Percentiles rank a stretch among this genome's conserved stretches.
phyloP scores from a whole-genome alignment of 768 basidiomycete species.

The Cystofilobasidium macerans region DNA sequence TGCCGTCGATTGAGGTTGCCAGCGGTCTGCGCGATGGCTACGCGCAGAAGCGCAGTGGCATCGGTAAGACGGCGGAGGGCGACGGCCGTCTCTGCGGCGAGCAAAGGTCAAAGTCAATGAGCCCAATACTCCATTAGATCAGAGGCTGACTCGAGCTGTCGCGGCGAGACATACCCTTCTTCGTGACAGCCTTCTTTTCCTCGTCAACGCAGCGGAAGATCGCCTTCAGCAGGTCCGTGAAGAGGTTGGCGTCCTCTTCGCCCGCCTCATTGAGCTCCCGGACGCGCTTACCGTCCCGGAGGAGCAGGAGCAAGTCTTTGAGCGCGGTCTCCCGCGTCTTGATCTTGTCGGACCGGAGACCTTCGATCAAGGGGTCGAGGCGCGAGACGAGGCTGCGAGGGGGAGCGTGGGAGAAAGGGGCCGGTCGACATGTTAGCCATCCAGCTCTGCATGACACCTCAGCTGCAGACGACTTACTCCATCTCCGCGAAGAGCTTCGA shows the following conservation, averaged over 20 bases:
- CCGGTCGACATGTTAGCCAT: no score
- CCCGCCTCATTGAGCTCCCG: constrained; percentile 7
- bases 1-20: constrained; percentile 49
- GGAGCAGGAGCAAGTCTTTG: constrained; percentile 1
- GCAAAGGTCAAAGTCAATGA: constrained; percentile 28
- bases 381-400: constrained; percentile 1
- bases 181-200: constrained; percentile 49
- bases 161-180: constrained; percentile 35
- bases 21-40: constrained; percentile 50
- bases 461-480: no score
- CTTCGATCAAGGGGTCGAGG: constrained; percentile 5
- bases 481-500: no score
- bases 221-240: constrained; percentile 60
- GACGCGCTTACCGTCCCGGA: background rate
- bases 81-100: constrained; percentile 40
- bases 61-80: constrained; percentile 55
- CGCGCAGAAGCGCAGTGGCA: constrained; percentile 52
- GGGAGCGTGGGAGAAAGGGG: background rate
- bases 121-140: no score
- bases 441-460: no score
- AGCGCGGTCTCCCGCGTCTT: constrained; percentile 19
- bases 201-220: constrained; percentile 55
- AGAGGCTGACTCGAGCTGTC: no score
- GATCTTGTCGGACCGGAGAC: constrained; percentile 21
- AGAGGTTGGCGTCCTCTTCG: constrained; percentile 34